Percentiles rank a stretch among this genome's conserved stretches.
These are phyloP conservation scores for Globisporangium viniferum DNA, from an alignment of 352 stramenopile genomes.

Conservation along the genomic window DNA sequence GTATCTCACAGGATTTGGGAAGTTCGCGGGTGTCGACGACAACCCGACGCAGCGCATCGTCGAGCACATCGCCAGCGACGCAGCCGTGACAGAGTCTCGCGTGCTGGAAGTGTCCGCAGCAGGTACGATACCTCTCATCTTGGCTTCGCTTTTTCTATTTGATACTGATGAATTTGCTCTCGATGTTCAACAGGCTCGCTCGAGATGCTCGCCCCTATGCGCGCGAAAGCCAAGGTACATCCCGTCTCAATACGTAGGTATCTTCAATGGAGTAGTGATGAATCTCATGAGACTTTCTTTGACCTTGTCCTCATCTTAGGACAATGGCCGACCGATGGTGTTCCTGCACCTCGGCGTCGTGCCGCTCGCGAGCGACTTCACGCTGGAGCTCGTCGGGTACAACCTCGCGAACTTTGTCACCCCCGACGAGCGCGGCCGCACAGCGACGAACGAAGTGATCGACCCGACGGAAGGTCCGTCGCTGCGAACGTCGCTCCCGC, in stretches of 20 bases:
- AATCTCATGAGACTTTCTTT: not conserved
- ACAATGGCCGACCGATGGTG: not conserved
- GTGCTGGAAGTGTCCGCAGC: not conserved
- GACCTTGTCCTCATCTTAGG: not conserved
- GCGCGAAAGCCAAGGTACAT: not conserved
- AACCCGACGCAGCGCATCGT: conserved; percentile 3
- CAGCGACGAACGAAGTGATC: conserved; percentile 2
- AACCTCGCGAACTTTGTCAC: not conserved
- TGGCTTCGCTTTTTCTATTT: too few species aligned
- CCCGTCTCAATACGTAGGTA: not conserved
- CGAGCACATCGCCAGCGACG: not conserved
- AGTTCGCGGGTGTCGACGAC: not conserved
- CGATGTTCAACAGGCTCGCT: not conserved
- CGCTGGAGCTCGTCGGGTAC: conserved; percentile 4
- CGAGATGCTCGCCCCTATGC: not conserved
- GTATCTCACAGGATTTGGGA: not conserved
- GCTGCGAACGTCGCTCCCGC: not conserved
- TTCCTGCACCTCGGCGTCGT: conserved; percentile 1
- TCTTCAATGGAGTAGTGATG: not conserved
- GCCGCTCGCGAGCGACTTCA: not conserved
- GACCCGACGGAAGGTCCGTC: conserved; percentile 1
- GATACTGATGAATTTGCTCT: too few species aligned
- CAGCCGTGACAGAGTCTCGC: not conserved
- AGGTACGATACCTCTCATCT: not conserved
- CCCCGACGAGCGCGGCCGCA: not conserved